Evolutionary conservation across 23 red algal species (phyloP), one percentile per base, ranked within the genome.

Genomic region (Gracilaria vermiculophylla): DNA sequence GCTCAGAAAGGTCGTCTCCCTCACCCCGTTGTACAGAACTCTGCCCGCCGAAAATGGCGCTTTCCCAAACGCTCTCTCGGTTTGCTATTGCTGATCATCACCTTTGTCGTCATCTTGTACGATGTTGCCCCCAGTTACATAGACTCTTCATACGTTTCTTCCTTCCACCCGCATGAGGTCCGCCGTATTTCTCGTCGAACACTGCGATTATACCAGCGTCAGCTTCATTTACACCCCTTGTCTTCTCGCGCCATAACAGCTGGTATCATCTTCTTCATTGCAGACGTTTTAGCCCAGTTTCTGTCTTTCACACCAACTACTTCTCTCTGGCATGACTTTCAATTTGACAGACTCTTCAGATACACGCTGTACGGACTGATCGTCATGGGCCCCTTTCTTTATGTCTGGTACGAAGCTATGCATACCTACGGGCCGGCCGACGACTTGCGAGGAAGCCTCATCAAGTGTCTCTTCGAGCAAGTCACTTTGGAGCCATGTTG

Each of bases 321-420:
- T 34, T 65, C 71, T 60, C 49, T 74, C 23, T 58, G 34, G 17
- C 25, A 45, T 75, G 53, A 69, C 49, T 92, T 92, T 35, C 64
- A 62, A 23, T 53, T 76, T 31, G 61, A 55, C 55, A 80, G 92
- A 17, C 82, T 88, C 42, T 53, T 94, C 62, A 71, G 83, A 21
- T 94, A 88, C 50, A 57, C 92, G 2, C 35, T 86, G 7, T 94
- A 94, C 77, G 92, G 92, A 37, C 75, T 94, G 52, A 47, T 87
- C 16, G 55, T 88, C 45, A 86, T 94, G 81, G 92, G 92, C 24
- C 92, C 92, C 29, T 88, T 94, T 43, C 54, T 94, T 9, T 82
- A 88, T 47, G 64, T 94, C 5, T 94, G 92, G 92, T 94, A 94
- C 83, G 55, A 60, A 8, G 45, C 75, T n/a, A 94, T 94, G 92